Conservation (phyloP, 371 early-diverging fungal genomes). For the Circinella minor region DNA sequence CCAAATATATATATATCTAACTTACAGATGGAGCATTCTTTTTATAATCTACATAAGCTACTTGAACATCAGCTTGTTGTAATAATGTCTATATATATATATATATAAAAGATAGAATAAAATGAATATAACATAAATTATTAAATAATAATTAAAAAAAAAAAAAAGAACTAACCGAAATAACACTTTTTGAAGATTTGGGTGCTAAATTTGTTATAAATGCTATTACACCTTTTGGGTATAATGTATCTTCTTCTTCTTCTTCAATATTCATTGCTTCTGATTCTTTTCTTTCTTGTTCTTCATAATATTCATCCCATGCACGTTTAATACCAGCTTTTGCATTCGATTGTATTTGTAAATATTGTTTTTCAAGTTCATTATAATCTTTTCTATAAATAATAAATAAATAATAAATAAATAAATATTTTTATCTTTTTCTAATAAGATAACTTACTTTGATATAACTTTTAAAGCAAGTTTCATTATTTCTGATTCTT, state of each 20-base stretch:
- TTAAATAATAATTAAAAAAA: too few relatives aligned
- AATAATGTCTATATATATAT: slow-evolving; percentile 19
- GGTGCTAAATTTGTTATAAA: slow-evolving; percentile 35
- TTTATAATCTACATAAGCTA: slow-evolving; percentile 40
- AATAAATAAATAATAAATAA: background rate
- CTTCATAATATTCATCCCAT: slow-evolving; percentile 13
- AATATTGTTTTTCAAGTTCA: slow-evolving; percentile 34
- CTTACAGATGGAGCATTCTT: slow-evolving; percentile 29
- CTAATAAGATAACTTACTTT: slow-evolving; percentile 30
- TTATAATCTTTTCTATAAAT: slow-evolving; percentile 31
- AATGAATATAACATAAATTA: background rate
- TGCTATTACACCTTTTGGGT: slow-evolving; percentile 32
- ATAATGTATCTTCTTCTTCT: slow-evolving; percentile 3
- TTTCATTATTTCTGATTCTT: slow-evolving; percentile 11
- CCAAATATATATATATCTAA: background rate
- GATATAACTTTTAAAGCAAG: slow-evolving; percentile 41
- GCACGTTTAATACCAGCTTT: background rate
- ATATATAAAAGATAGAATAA: too few relatives aligned
- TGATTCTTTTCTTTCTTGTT: background rate
- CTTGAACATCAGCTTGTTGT: slow-evolving; percentile 31
- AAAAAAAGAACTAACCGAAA: slow-evolving; percentile 21
- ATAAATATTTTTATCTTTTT: too few relatives aligned
- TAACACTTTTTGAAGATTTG: slow-evolving; percentile 31
- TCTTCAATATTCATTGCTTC: background rate
- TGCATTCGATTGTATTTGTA: slow-evolving; percentile 10